Percentiles rank a stretch among this genome's conserved stretches.
Evolutionary conservation across 768 basidiomycete species (phyloP).

Genomic region (Podaxis sp.): DNA sequence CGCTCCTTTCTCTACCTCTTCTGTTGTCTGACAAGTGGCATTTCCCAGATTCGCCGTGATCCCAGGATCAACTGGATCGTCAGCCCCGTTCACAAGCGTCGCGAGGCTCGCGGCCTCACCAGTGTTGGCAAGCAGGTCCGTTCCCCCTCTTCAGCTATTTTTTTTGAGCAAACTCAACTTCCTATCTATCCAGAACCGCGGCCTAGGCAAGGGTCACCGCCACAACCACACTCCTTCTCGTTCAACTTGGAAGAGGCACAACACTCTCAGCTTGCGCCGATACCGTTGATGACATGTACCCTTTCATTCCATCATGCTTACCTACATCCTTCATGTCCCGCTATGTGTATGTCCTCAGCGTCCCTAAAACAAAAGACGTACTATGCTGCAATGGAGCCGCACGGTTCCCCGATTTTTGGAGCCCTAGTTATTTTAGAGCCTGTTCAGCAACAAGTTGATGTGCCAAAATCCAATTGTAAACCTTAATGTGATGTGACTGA

Average conservation of each 20-base stretch:
- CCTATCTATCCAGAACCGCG: constrained; percentile 70
- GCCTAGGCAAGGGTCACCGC: constrained; percentile 92
- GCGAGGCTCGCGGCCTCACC: constrained; percentile 97
- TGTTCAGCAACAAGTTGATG: too few relatives aligned
- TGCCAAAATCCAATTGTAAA: too few relatives aligned
- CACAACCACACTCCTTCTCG: constrained; percentile 91
- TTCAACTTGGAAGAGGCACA: constrained; percentile 97
- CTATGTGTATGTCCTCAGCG: constrained; percentile 18
- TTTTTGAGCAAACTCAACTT: constrained; percentile 6
- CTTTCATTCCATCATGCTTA: constrained; percentile 20
- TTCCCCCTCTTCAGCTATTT: constrained; percentile 13
- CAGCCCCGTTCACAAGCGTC: constrained; percentile 97
- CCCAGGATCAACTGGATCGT: constrained; percentile 98
- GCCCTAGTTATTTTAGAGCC: background rate
- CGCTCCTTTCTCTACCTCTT: background rate
- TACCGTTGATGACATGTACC: constrained; percentile 63
- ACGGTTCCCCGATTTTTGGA: background rate
- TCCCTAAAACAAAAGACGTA: constrained; percentile 1
- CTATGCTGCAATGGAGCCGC: background rate
- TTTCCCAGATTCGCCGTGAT: constrained; percentile 81
- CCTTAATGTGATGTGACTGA: too few relatives aligned
- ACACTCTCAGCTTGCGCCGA: constrained; percentile 89
- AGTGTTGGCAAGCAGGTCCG: constrained; percentile 91
- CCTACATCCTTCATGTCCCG: constrained; percentile 22
- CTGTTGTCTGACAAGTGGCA: background rate